Evolutionary conservation across 116 monocot species (phyloP).

Genomic region (Posidonia oceanica): DNA sequence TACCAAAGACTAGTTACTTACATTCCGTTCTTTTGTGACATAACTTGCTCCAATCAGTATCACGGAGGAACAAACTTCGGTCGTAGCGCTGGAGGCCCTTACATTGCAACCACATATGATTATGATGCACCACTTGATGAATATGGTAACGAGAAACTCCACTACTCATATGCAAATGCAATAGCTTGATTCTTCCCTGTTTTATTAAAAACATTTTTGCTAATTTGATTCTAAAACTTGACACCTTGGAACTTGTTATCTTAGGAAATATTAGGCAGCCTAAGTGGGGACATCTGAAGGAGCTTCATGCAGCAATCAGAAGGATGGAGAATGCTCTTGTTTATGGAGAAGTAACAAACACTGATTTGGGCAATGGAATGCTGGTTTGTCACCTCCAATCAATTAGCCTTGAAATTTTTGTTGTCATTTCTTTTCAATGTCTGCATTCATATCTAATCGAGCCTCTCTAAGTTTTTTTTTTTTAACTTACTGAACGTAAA

Average conservation of each 20-base stretch:
- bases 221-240: neutral
- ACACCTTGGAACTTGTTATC: neutral
- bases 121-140: slow-evolving; percentile 79
- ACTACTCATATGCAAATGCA: neutral
- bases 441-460: neutral
- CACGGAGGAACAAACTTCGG: slow-evolving; percentile 75
- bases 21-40: no score
- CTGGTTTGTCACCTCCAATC: neutral
- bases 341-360: slow-evolving; percentile 15
- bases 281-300: slow-evolving; percentile 64
- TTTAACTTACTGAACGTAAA: no score
- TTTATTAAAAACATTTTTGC: no score
- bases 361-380: slow-evolving; percentile 3
- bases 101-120: slow-evolving; percentile 53
- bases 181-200: no score
- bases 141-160: slow-evolving; percentile 28
- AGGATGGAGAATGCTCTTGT: slow-evolving; percentile 29
- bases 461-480: no score
- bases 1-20: no score
- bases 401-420: neutral
- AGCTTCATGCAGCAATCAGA: slow-evolving; percentile 32
- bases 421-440: no score
- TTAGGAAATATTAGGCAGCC: slow-evolving; percentile 52
- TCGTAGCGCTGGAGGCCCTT: slow-evolving; percentile 52
- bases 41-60: slow-evolving; percentile 19